Evolutionary conservation across 495 filamentous ascomycete genomes (phyloP).

Genomic region (Aspergillus olivimuriae): DNA sequence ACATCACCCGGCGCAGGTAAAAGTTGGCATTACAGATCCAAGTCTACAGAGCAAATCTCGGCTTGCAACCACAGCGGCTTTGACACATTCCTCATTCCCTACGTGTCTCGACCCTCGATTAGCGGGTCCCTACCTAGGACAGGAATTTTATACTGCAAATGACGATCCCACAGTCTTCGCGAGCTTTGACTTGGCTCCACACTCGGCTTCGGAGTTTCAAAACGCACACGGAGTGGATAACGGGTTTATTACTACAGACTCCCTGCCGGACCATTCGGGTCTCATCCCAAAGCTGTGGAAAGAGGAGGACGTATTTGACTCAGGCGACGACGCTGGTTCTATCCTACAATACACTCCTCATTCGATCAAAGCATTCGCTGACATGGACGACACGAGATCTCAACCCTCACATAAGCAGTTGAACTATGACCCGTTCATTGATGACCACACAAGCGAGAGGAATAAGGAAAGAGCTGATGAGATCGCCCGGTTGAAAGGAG

Average conservation of each 20-base stretch:
- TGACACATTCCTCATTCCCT: conserved; percentile 4
- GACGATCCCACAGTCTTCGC: too few relatives aligned
- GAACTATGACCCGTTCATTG: conserved; percentile 17
- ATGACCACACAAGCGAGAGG: conserved; percentile 12
- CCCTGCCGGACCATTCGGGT: too few relatives aligned
- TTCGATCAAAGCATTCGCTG: conserved; percentile 6
- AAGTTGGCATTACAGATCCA: too few relatives aligned
- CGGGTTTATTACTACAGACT: too few relatives aligned
- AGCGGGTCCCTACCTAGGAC: conserved; percentile 9
- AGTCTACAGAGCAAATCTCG: too few relatives aligned
- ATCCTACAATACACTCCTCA: conserved; percentile 17
- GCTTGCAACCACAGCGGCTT: too few relatives aligned
- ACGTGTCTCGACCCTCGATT: conserved; percentile 34
- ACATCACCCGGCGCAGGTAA: too few relatives aligned
- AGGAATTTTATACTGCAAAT: neutral
- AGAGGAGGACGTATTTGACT: too few relatives aligned
- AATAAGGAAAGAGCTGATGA: conserved; percentile 34
- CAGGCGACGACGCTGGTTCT: too few relatives aligned
- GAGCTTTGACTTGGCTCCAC: too few relatives aligned
- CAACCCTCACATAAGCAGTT: neutral
- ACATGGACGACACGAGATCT: neutral
- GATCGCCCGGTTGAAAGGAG: conserved; percentile 59
- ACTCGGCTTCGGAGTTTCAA: neutral
- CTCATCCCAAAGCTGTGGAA: too few relatives aligned
- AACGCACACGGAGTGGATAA: neutral